Conservation (phyloP, 192 early-diverging fungal species). For the Coemansia sp. region DNA sequence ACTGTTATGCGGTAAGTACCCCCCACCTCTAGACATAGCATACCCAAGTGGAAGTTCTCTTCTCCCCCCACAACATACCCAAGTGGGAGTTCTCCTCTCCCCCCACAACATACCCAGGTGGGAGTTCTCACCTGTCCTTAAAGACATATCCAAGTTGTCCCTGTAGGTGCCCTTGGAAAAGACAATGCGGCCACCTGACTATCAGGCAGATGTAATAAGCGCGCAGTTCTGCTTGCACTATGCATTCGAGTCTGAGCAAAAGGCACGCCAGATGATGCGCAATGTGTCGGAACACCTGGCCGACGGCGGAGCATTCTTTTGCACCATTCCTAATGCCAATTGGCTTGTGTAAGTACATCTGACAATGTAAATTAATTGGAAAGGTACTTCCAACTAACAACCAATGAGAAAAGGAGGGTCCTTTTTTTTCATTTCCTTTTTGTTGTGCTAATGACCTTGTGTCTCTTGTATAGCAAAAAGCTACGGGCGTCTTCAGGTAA, state of each 20-base stretch:
- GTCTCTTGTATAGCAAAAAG: slow-evolving; percentile 46
- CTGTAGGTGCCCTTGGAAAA: slow-evolving; percentile 54
- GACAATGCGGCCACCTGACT: slow-evolving; percentile 47
- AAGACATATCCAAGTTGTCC: background rate
- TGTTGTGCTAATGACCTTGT: too few species aligned
- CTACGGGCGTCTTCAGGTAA: slow-evolving; percentile 22
- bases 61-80: too few species aligned
- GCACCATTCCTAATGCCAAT: slow-evolving; percentile 89
- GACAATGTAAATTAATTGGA: too few species aligned
- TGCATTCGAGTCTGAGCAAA: slow-evolving; percentile 79
- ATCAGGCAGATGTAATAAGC: slow-evolving; percentile 77
- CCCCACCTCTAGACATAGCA: too few species aligned
- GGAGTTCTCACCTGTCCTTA: background rate
- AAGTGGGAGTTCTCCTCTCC: too few species aligned
- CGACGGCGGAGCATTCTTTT: slow-evolving; percentile 77
- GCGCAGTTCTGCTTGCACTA: slow-evolving; percentile 98
- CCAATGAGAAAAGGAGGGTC: too few species aligned
- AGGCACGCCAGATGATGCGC: slow-evolving; percentile 71
- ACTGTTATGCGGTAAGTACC: slow-evolving; percentile 67
- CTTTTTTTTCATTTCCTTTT: too few species aligned
- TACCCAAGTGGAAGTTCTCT: too few species aligned
- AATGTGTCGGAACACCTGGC: slow-evolving; percentile 69
- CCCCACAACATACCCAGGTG: too few species aligned
- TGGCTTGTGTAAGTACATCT: slow-evolving; percentile 65
- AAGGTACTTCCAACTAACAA: too few species aligned